Evolutionary conservation across 2,329 filamentous ascomycete species (phyloP).

Genomic region (Tothia fuscella): DNA sequence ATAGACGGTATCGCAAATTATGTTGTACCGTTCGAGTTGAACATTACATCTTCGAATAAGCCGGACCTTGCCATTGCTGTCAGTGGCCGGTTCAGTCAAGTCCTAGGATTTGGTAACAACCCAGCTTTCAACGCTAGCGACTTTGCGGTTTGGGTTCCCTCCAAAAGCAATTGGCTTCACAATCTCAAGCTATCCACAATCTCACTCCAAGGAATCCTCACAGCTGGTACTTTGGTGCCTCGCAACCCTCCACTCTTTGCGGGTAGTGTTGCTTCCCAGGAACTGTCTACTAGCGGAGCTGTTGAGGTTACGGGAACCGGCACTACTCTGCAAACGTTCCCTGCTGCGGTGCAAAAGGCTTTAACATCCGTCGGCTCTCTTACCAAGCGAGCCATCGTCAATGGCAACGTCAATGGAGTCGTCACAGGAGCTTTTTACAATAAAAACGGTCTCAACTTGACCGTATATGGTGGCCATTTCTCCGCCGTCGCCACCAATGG

Average conservation of each 20-base stretch:
- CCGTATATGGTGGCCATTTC: conserved; percentile 82
- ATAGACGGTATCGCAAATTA: conserved; percentile 67
- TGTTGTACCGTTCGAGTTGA: conserved; percentile 68
- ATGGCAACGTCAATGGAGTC: conserved; percentile 48
- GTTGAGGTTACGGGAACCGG: conserved; percentile 45
- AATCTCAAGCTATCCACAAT: conserved; percentile 55
- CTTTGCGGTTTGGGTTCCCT: conserved; percentile 88
- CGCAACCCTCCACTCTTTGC: conserved; percentile 59
- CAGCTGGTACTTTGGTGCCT: conserved; percentile 55
- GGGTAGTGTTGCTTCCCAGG: conserved; percentile 68
- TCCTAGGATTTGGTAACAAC: conserved; percentile 56
- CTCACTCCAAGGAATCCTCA: conserved; percentile 59
- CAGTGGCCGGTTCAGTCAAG: conserved; percentile 65
- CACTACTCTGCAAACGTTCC: conserved; percentile 32
- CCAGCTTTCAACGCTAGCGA: conserved; percentile 52
- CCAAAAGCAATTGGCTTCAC: conserved; percentile 73
- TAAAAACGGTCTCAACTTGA: conserved; percentile 60
- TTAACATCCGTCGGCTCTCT: conserved; percentile 16
- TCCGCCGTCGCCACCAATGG: conserved; percentile 56
- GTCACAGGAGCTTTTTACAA: conserved; percentile 68
- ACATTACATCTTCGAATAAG: conserved; percentile 49
- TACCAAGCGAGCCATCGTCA: conserved; percentile 31
- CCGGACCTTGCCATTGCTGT: conserved; percentile 65
- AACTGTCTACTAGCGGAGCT: conserved; percentile 60
- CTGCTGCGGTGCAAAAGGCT: conserved; percentile 39